Conservation (phyloP, 345 rosid species). For the Jatropha curcas region DNA sequence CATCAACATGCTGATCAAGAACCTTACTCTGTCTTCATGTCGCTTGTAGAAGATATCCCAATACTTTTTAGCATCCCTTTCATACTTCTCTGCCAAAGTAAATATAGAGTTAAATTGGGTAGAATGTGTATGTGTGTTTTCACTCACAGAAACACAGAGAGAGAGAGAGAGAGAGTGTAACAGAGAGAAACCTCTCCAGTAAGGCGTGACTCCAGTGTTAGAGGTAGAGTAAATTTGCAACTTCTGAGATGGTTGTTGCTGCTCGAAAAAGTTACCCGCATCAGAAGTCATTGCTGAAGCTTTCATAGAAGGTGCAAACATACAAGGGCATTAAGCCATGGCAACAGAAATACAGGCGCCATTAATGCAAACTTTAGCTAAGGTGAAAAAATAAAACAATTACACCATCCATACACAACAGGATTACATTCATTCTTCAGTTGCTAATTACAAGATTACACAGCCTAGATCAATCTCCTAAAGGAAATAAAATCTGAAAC, state of each 20-base stretch:
- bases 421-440: background rate
- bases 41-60: slow-evolving; percentile 90
- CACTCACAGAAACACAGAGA: background rate
- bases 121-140: background rate
- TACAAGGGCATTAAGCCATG: background rate
- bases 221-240: slow-evolving; percentile 68
- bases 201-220: slow-evolving; percentile 59
- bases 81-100: slow-evolving; percentile 62
- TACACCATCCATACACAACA: no score
- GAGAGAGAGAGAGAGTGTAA: background rate
- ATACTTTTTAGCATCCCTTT: slow-evolving; percentile 80
- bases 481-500: background rate
- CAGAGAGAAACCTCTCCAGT: slow-evolving; percentile 65
- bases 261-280: slow-evolving; percentile 28
- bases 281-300: slow-evolving; percentile 38
- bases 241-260: slow-evolving; percentile 36
- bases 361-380: background rate
- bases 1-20: background rate
- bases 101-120: background rate
- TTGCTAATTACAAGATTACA: background rate
- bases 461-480: background rate
- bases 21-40: slow-evolving; percentile 66
- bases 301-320: background rate
- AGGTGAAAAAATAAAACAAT: background rate
- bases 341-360: background rate